Base-by-base conservation (phyloP, 495 filamentous ascomycete species). In the Annulohypoxylon moriforme region DNA sequence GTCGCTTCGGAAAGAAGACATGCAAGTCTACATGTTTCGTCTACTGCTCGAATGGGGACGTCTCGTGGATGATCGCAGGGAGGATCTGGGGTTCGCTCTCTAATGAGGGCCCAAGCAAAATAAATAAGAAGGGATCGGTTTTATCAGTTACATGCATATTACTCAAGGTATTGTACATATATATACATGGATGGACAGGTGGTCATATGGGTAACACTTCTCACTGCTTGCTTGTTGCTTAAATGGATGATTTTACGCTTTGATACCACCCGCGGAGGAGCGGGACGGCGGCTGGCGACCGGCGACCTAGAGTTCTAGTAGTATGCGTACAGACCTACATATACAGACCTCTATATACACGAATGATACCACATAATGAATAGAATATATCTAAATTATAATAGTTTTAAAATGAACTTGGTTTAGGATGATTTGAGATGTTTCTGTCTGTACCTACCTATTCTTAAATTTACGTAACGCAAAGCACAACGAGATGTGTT, bases 1-100 rank as follows among this genome's bases (percentile, higher is more conserved):
- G 63, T 90, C 89, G 10, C 71, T 95, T 24, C 84, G 92, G 72
- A 90, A 87, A 68, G 91, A 93, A 79, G 93, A 96, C 77, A 93
- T 92, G 89, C 89, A 93, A 78, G 86, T 94, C 20, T 96, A 95
- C 73, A 87, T 94, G 78, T 95, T 94, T 76, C 79, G 93, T 42
- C 76, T 96, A 52, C 72, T 94, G 61, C 78, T 95, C 29, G 93
- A 95, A 78, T 95, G 90, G 90, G 90, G 85, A 1, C 80, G 91
- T 29, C 64, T 93, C 14, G 82, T 89, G 6, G 86, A 91, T 79
- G 90, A 92, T 67, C 73, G 76, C 22, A 81, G 91, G 69, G 88
- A 92, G 53, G 80, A 83, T 29, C 69, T 89, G 49, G 88, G 87
- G 0, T 92, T 86, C 80, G 18, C 58, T 1, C 22, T 67, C 6